Conservation (phyloP, 148 eudicot species). For the Heliosperma pusillum region DNA sequence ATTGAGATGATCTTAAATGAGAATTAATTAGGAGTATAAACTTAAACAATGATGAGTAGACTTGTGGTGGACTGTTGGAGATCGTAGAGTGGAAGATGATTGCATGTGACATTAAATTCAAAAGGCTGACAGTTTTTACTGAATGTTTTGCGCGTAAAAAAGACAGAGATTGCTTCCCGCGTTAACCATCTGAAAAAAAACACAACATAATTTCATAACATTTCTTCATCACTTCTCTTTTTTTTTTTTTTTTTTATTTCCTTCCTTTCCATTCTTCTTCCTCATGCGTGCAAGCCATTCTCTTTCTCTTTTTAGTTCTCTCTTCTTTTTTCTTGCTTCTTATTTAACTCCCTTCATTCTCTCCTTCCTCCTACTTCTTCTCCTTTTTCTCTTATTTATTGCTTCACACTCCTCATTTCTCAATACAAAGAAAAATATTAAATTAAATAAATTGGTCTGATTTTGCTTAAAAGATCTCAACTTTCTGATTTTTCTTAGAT, state of each 20-base stretch:
- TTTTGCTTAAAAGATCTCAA: constrained; percentile 16
- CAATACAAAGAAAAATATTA: not conserved
- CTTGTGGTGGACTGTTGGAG: not conserved
- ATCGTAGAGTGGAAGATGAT: not conserved
- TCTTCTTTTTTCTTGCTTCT: constrained; percentile 39
- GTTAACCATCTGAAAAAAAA: constrained; percentile 15
- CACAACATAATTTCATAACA: too few relatives aligned
- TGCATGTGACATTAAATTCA: not conserved
- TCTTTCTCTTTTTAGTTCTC: constrained; percentile 14
- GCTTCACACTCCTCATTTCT: constrained; percentile 4
- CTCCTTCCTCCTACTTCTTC: constrained; percentile 13
- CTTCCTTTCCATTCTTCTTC: constrained; percentile 19
- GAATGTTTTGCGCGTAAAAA: constrained; percentile 23
- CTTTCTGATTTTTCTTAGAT: constrained; percentile 14
- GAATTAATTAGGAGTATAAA: too few relatives aligned
- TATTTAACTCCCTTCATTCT: constrained; percentile 32
- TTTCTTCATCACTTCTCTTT: constrained; percentile 22
- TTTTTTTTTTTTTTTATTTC: not conserved
- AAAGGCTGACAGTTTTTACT: not conserved
- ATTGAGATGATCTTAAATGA: too few relatives aligned
- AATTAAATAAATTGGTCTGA: not conserved
- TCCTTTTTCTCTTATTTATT: constrained; percentile 18
- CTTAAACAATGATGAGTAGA: too few relatives aligned
- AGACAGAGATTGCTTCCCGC: constrained; percentile 65
- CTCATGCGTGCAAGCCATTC: constrained; percentile 97